Base-by-base conservation (phyloP, 2,329 filamentous ascomycete species). In the Tetracladium maxilliforme region DNA sequence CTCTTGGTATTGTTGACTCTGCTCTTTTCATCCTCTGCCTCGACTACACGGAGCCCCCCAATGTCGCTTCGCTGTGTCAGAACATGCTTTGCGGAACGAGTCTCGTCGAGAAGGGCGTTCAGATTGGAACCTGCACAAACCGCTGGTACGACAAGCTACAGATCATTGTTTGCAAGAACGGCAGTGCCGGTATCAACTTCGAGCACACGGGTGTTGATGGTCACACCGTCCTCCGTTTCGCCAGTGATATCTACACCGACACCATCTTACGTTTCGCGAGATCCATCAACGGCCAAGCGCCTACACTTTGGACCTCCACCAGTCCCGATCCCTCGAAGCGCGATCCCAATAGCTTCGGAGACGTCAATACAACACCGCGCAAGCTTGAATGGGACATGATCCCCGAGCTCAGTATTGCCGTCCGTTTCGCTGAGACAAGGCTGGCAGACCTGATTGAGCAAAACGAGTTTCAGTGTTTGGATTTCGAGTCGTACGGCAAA, bases 71-170 rank as follows among this genome's bases (percentile, higher is more conserved):
- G 16, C 67, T 95, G n/a, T 94, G 86, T 49, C 84, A 83, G 45
- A 98, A 95, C 49, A 95, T 98, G 87, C 77, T 98, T 9, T 95
- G 90, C 43, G 90, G 90, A 22, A 92, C 84, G 0, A 93, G 78
- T 39, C 75, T 90, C 43, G 76, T 95, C 9, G 80, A 92, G 42
- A 80, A 78, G 44, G 90, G 90, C 5, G 81, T 98, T 3, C 90
- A 98, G 52, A 84, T 94, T 22, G 90, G 90, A 16, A 95, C 90
- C 3, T 98, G 90, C 54, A 94, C 87, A 10, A 98, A 98, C 51
- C 67, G 90, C 33, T 98, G 90, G 90, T 98, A 98, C 44, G 90
- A 98, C 55, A 98, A 98, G 57, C 63, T 98, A 23, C 90, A 98
- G 47, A 94, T 98, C 33, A 95, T 98, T 27, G 90, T 98, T 25